Evolutionary conservation across 257 asterid species (phyloP), one percentile per base, ranked within the genome.

Genomic region (Solanum pimpinellifolium): DNA sequence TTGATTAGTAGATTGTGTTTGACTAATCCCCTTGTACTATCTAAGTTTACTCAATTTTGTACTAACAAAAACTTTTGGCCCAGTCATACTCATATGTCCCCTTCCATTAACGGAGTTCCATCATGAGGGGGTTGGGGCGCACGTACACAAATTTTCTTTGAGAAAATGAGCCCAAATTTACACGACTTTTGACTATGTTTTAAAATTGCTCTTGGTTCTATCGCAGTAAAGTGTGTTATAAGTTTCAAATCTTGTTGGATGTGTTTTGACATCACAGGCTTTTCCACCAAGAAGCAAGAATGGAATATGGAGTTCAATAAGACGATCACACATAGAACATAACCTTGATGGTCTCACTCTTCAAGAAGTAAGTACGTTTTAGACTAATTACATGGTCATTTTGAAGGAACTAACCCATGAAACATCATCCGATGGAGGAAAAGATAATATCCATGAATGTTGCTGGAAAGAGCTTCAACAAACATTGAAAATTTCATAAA

Each of bases 341-440:
- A 88, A 84, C 75, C 91, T 92, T 46, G 93, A 90, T 41, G 93
- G 93, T 15, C 87, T 91, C n/a, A 89, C 92, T 83, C 76, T 92
- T 41, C 46, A 77, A 87, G 92, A 91, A 91, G 93, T 91, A 86
- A 27, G 47, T 82, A 42, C 29, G 12, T 77, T 20, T 20, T 25
- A 62, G 46, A 84, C 60, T n/a, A 65, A 62, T 35, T 47, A 25
- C 85, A 77, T 6, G 4, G 29, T 16, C 27, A 80, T 80, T 47
- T 29, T 39, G 59, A 76, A 41, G 5, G 20, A 41, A 41, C 2
- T 80, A 4, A 80, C 44, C 85, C 66, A 47, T 47, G 44, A 47
- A 18, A 80, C 11, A 80, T 47, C 42, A 56, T 29, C 68, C 85
- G 42, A 78, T 16, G 10, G 16, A 44, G 66, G 65, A 78, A 25